A percentile compares a stretch with the other conserved stretches of the same genome.
phyloP scores from a whole-genome alignment of 129 eudicot genomes.

The Helianthus tuberosus region DNA sequence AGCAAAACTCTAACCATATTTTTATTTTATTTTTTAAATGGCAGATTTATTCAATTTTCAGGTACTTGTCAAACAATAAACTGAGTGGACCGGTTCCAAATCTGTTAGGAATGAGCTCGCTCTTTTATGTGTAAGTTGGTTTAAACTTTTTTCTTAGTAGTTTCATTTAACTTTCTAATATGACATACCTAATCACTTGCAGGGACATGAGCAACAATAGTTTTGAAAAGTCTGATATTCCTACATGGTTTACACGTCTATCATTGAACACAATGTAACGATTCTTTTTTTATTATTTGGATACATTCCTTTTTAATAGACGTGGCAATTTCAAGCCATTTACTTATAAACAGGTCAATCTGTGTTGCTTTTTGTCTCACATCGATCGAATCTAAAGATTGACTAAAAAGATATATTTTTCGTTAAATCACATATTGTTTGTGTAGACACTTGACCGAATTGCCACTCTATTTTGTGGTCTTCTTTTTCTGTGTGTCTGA shows the following conservation, averaged over 20 bases:
- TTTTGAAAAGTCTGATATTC: slow-evolving; percentile 56
- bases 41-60: slow-evolving; percentile 29
- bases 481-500: not conserved
- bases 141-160: not conserved
- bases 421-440: not conserved
- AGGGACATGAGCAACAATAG: slow-evolving; percentile 99
- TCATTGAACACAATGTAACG: slow-evolving; percentile 79
- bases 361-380: not conserved
- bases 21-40: slow-evolving; percentile 5
- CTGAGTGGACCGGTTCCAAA: slow-evolving; percentile 73
- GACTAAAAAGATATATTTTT: not conserved
- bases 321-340: not conserved
- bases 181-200: slow-evolving; percentile 38
- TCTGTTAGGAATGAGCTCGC: slow-evolving; percentile 62
- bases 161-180: not conserved
- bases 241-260: slow-evolving; percentile 69
- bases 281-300: slow-evolving; percentile 12
- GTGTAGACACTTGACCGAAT: not conserved
- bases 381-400: not conserved
- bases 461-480: too few relatives aligned
- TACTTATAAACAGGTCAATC: not conserved
- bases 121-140: slow-evolving; percentile 73
- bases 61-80: slow-evolving; percentile 76
- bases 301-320: not conserved
- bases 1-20: not conserved